Base-by-base conservation (phyloP, 768 basidiomycete genomes). In the Tulasnella sp. region DNA sequence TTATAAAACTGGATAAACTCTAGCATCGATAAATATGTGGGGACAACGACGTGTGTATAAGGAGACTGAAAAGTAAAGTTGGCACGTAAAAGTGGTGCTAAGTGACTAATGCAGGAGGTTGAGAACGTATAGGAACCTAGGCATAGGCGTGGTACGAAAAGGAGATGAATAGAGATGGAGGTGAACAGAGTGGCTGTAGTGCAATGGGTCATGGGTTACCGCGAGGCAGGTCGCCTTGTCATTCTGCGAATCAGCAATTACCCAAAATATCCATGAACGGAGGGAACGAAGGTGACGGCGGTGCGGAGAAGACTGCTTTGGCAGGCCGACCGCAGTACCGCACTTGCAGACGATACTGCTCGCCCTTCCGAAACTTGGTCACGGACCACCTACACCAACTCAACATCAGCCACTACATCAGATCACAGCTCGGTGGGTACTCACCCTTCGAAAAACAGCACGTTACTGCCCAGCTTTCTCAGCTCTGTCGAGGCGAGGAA, bases 361-460 rank as follows among this genome's bases (percentile, higher is more conserved):
- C 40, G 25, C 36, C 35, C 36, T 58, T 57, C 12, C 59, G 59
- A 14, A 60, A 25, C 35, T 32, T 46, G 14, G 59, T 60, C 8
- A 60, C 51, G 1, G 59, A 32, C 59, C 59, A 60, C 2, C 59
- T 60, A 48, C 36, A 41, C 9, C 2, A 50, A 29, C 15, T 19
- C 12, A 31, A 15, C 11, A 8, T 17, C 17, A 32, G 17, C 7
- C 6, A 45, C 8, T 25, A 36, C 17, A 4, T 23, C 15, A 49
- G 31, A 21, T 21, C 41, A 34, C 7, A 56, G 46, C 42, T 8
- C 32, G 25, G 23, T 8, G 32, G 25, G 6, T 1, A 59, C 57
- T 31, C 57, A 60, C 59, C 59, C 59, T 39, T 60, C 59, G 14
- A 59, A 43, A 25, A 59, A 43, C 36, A 60, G 29, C 1, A 60